Evolutionary conservation across 208 protist genomes (phyloP), one percentile per base, ranked within the genome.

Genomic region (Trypanosoma platydactyli): DNA sequence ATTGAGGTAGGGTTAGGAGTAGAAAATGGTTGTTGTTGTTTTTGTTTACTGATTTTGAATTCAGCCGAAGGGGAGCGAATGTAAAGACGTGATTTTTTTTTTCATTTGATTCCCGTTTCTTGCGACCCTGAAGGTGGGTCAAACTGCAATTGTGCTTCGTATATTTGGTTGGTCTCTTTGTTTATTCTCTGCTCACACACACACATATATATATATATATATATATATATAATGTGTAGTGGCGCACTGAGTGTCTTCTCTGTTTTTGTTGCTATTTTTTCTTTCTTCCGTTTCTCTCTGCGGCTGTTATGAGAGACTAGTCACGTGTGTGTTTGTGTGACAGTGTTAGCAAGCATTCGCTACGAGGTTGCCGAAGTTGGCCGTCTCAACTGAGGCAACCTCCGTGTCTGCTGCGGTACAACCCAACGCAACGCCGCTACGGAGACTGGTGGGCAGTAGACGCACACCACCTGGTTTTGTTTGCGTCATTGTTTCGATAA

Each of bases 241-340:
- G 7, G 5, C 18, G 18, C 5, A 33, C n/a, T 61, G 59, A 35
- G 16, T 41, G 33, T 57, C 59, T 71, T 58, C 29, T n/a, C 24
- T 73, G n/a, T 49, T 12, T 3, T 49, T 49, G 18, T 49, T 49
- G 15, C 45, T 12, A 5, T 49, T 49, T 49, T 24, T 49, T 12
- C 20, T 49, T 49, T 49, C 15, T 49, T 49, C 13, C 45, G n/a
- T 49, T 24, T 49, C 45, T 49, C 5, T 49, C 13, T 49, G 62
- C 13, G 20, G 40, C 5, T 68, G 41, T 61, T 42, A 33, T 42
- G 12, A 4, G 33, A 12, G 45, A 49, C 20, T 5, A 49, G 20
- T 3, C 13, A 24, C 45, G 33, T 38, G 33, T 9, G 33, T 38
- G 33, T 9, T 3, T 38, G 33, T 9, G 33, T 38, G 33, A 11